Evolutionary conservation across 768 basidiomycete genomes (phyloP), one percentile per base, ranked within the genome.

Genomic region (Leucosporidium creatinivorum): DNA sequence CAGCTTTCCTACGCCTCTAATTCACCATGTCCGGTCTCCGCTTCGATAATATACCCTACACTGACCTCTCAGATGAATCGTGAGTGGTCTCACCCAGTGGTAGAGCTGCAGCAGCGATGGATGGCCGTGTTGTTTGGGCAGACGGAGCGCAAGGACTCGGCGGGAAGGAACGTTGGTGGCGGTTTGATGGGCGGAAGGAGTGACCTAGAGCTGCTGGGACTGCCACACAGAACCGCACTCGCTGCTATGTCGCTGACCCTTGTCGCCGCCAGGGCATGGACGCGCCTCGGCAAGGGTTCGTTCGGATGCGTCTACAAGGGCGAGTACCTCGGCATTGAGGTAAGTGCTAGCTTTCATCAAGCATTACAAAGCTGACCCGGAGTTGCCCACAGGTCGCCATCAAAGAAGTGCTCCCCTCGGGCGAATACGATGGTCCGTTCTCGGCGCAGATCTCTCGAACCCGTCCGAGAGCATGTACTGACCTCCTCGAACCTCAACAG

Each of bases 251-350:
- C 17, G 15, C 12, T 2, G 12, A 7, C 50, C 2, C 25, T 54
- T 30, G 30, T n/a, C 4, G n/a, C 15, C 31, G 13, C 0, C 59
- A 70, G 69, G 15, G 49, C 47, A 9, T 76, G 73, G 75, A 36
- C 26, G 4, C 56, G 63, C 12, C 81, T 93, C 12, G 91, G 91
- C 33, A 86, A 89, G n/a, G 91, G 91, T 23, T 91, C 89, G 25
- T 94, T 94, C 78, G 91, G 91, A 13, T 89, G 90, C 73, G 91
- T 94, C 65, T 93, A 88, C 82, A 91, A 89, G 61, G 74, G 90
- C 91, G 84, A 79, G 33, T 99, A 99, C 80, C 87, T 99, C 47
- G 96, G 96, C 12, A 90, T 96, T 72, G 90, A 96, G 71, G 89
- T 96, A 47, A 93, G 93, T 44, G 4, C 33, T 33, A 33, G 5